Base-by-base conservation (phyloP, 805 yeast species). In the Ogataea pignaliae region DNA sequence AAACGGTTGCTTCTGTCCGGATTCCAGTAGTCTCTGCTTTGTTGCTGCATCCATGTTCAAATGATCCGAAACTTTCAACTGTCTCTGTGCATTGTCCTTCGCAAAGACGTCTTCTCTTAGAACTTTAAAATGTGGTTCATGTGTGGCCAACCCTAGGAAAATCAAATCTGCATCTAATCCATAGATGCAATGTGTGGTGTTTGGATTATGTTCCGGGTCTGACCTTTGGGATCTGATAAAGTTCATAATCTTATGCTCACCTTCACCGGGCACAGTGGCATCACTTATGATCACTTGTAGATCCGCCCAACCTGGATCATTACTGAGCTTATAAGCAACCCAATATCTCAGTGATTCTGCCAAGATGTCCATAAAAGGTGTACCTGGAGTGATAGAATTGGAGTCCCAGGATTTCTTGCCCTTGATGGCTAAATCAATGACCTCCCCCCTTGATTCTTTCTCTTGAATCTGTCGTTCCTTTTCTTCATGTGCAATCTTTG, bases 191-290 rank as follows among this genome's bases (percentile, higher is more conserved):
- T 93, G 99, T n/a, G 81, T 75, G 1, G 97, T 90, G 62, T 93
- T 91, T 42, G 98, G 96, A 59, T 88, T 78, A 64, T 91, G 87
- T 59, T 82, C 81, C 0, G 95, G 87, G 54, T 86, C 93, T 34
- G 85, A 77, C 54, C 98, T 75, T 62, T 90, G 98, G 35, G 87
- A 78, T 58, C 99, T 79, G 45, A 93, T 85, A 61, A 90, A 93
- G 57, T 85, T 89, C 99, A 93, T 93, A 55, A 93, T 83, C 64
- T 93, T 93, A 70, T 93, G 99, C 65, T 93, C 99, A 61, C 99
- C 99, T 73, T 93, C 99, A 50, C 99, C 99, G 1, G 99, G 99
- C 12, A 91, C 98, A 0, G 95, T 83, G 29, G 97, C 96, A 62
- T 91, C 99, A 57, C 95, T 85, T 37, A 93, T 83, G 18, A 93